Percentiles rank a stretch among this genome's conserved stretches.
Conservation (phyloP, 148 eudicot genomes). For the Linanthus parryae region DNA sequence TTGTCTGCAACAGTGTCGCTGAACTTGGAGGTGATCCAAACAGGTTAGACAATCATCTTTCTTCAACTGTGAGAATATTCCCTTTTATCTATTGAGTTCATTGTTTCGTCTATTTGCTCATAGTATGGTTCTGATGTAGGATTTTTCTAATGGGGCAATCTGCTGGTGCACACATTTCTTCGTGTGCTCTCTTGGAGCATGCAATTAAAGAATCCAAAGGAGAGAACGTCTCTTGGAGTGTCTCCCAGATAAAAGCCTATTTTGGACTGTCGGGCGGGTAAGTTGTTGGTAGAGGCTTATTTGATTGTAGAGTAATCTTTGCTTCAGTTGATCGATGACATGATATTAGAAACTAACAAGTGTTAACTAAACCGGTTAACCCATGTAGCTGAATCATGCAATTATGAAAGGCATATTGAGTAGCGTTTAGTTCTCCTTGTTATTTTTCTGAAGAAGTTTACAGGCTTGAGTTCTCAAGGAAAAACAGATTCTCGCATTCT, state of each 20-base stretch:
- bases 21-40: conserved; percentile 78
- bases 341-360: neutral
- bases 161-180: conserved; percentile 94
- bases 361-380: too few relatives aligned
- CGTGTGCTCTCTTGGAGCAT: conserved; percentile 85
- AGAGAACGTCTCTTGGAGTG: conserved; percentile 70
- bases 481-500: too few relatives aligned
- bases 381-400: too few relatives aligned
- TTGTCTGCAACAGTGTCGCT: conserved; percentile 48
- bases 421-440: too few relatives aligned
- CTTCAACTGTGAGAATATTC: neutral
- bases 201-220: conserved; percentile 67
- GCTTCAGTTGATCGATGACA: too few relatives aligned
- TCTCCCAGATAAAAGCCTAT: conserved; percentile 87
- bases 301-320: too few relatives aligned
- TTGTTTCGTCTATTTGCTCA: too few relatives aligned
- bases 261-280: conserved; percentile 98
- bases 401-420: too few relatives aligned
- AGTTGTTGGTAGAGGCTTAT: too few relatives aligned
- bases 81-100: too few relatives aligned
- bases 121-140: conserved; percentile 35
- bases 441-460: too few relatives aligned
- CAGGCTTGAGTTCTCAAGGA: too few relatives aligned
- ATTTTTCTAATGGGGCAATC: conserved; percentile 91
- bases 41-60: conserved; percentile 36